phyloP scores from a whole-genome alignment of 305 asterid genomes.

The Ruellia speciosa region DNA sequence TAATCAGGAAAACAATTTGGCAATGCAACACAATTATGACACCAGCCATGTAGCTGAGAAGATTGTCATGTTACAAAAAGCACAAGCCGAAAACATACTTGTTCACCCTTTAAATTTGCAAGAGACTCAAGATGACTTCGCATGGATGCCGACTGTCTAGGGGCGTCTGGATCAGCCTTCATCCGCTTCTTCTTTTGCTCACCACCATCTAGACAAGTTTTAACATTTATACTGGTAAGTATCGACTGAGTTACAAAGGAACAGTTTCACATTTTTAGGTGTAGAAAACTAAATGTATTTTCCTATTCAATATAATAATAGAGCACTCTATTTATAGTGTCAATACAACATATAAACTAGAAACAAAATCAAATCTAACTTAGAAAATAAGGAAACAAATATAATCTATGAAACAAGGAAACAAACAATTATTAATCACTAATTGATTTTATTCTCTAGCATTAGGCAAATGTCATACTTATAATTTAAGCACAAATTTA shows the following conservation, averaged over 20 bases:
- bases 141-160: constrained; percentile 54
- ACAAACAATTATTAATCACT: too few relatives aligned
- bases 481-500: too few relatives aligned
- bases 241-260: not conserved
- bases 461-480: too few relatives aligned
- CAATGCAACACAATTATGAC: not conserved
- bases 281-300: too few relatives aligned
- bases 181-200: constrained; percentile 77
- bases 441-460: too few relatives aligned
- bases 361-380: too few relatives aligned
- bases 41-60: constrained; percentile 3
- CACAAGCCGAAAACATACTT: constrained; percentile 35
- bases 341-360: too few relatives aligned
- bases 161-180: constrained; percentile 63
- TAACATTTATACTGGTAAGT: not conserved
- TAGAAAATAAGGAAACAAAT: too few relatives aligned
- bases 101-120: constrained; percentile 93
- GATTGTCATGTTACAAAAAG: not conserved
- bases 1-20: constrained; percentile 2
- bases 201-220: constrained; percentile 43
- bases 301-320: too few relatives aligned
- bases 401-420: too few relatives aligned
- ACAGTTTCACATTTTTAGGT: too few relatives aligned
- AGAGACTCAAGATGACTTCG: constrained; percentile 67
- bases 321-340: too few relatives aligned